Base-by-base conservation (phyloP, 345 rosid species). In the Boechera divaricarpa region DNA sequence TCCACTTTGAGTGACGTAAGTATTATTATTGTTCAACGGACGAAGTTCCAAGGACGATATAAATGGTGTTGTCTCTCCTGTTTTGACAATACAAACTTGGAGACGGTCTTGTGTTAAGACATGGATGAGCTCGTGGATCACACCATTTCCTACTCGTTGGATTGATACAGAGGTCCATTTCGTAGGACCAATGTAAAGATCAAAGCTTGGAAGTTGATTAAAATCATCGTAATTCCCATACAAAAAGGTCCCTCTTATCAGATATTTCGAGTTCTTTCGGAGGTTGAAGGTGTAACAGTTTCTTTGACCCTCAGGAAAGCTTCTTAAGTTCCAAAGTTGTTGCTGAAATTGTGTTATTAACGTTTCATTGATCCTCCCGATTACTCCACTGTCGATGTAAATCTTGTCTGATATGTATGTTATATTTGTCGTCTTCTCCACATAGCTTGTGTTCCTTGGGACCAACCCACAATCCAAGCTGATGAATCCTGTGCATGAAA, bases 1-100 rank as follows among this genome's bases (percentile, higher is more conserved):
- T 48, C 53, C 53, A 16, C 24, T 48, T 48, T 48, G 53, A 5
- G 53, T n/a, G 9, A n/a, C 24, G 10, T 48, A 48, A 6, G 53
- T 0, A 6, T 7, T 16, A 6, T 7, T 16, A 16, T 48, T 6
- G 21, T 48, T 48, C 26, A 70, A 44, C 2, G 64, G 64, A n/a
- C 74, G 62, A 15, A 70, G n/a, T 29, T 70, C 74, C 5, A 70
- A 0, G 0, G 74, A 58, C 10, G 74, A 55, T 6, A 70, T 57
- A 29, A 70, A 56, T 0, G 74, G 74, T 15, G 8, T 15, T 3
- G 53, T 48, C 0, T n/a, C 13, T 28, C 42, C 56, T 16, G 69
- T 72, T 6, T 72, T 72, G 8, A 72, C 68, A 48, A 72, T 51
- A 38, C 76, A 72, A 32, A 72, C 57, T 45, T 61, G 48, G 7